Evolutionary conservation across 1,284 basidiomycete genomes (phyloP).

Genomic region (Cutaneotrichosporon dermatis): DNA sequence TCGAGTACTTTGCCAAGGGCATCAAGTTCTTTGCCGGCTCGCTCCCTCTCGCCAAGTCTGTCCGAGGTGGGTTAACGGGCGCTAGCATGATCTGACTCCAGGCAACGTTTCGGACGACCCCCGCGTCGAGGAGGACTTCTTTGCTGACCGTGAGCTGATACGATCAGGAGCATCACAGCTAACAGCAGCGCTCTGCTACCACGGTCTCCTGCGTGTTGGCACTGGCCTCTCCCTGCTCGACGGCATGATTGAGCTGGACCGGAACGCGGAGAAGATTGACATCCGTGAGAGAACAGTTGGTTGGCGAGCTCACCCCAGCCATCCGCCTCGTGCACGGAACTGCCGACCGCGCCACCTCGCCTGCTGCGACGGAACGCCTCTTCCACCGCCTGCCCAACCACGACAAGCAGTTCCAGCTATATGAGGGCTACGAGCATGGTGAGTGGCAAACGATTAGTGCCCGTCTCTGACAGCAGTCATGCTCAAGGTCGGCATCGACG

Average conservation of each 20-base stretch:
- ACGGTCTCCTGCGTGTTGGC: conserved; percentile 51
- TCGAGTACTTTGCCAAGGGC: conserved; percentile 46
- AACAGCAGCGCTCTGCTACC: conserved; percentile 49
- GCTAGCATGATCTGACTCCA: conserved; percentile 14
- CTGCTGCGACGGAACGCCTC: conserved; percentile 47
- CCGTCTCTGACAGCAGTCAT: conserved; percentile 32
- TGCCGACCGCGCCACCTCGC: conserved; percentile 51
- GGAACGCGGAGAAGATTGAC: conserved; percentile 41
- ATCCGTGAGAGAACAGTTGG: conserved; percentile 30
- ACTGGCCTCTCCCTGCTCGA: conserved; percentile 52
- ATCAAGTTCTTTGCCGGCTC: conserved; percentile 49
- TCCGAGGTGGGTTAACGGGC: conserved; percentile 31
- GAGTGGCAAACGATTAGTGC: conserved; percentile 11
- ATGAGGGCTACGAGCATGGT: conserved; percentile 54
- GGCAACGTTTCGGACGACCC: conserved; percentile 55
- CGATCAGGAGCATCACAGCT: conserved; percentile 2
- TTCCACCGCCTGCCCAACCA: conserved; percentile 45
- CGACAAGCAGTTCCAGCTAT: conserved; percentile 51
- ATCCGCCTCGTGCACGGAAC: conserved; percentile 52
- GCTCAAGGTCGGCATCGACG: conserved; percentile 48
- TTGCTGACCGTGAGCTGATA: conserved; percentile 43
- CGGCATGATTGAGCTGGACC: conserved; percentile 49
- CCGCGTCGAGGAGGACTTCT: conserved; percentile 50
- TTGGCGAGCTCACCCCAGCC: conserved; percentile 30
- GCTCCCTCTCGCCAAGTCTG: conserved; percentile 50